Percentiles rank a stretch among this genome's conserved stretches.
These are phyloP conservation scores for Crataegus laevigata DNA, from an alignment of 306 rosid species.

Conservation along the genomic window DNA sequence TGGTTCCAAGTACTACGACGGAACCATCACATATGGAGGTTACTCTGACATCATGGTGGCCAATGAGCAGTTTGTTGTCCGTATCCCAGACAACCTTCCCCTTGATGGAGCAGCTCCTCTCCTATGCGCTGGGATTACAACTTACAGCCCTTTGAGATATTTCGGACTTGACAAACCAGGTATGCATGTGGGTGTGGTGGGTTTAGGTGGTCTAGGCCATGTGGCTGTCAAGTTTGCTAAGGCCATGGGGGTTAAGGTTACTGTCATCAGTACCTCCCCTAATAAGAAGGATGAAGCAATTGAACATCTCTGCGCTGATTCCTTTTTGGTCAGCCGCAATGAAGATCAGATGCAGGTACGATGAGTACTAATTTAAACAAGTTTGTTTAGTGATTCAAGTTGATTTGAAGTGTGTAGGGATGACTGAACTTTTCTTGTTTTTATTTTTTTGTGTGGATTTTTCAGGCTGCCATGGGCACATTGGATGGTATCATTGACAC, in stretches of 20 bases:
- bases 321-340: constrained; percentile 9
- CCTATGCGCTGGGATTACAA: constrained; percentile 8
- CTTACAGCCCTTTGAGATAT: constrained; percentile 9
- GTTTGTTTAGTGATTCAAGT: neutral
- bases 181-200: neutral
- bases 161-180: neutral
- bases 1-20: neutral
- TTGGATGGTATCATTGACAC: constrained; percentile 44
- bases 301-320: neutral
- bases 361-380: no score
- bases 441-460: neutral
- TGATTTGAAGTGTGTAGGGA: neutral
- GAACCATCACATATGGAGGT: constrained; percentile 1
- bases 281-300: neutral
- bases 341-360: constrained; percentile 17
- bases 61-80: neutral
- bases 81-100: neutral
- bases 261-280: neutral
- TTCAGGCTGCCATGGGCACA: constrained; percentile 26
- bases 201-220: constrained; percentile 1
- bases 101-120: constrained; percentile 1
- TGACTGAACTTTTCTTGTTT: no score
- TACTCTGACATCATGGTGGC: constrained; percentile 3
- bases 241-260: constrained; percentile 5
- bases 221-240: constrained; percentile 5